phyloP scores from a whole-genome alignment of 1,284 basidiomycete genomes.

The Moesziomyces antarcticus region DNA sequence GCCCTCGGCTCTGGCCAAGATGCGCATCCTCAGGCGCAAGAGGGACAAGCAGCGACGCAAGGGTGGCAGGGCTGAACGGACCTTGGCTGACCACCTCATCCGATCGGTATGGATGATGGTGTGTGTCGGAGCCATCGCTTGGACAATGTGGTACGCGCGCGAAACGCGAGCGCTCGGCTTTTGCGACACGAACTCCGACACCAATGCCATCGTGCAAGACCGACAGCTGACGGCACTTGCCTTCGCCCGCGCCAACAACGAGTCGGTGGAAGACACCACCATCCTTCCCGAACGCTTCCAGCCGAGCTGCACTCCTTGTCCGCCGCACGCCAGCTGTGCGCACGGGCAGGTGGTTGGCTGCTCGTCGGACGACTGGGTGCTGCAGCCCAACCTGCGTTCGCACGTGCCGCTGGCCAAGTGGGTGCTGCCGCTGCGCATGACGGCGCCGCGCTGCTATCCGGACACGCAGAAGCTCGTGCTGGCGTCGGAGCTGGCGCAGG shows the following conservation, averaged over 20 bases:
- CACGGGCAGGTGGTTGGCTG: slow-evolving; percentile 49
- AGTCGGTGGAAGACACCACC: slow-evolving; percentile 29
- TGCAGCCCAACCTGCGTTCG: slow-evolving; percentile 36
- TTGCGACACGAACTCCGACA: slow-evolving; percentile 49
- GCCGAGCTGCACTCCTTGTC: slow-evolving; percentile 59
- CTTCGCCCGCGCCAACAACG: slow-evolving; percentile 29
- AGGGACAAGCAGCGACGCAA: slow-evolving; percentile 29
- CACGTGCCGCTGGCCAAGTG: slow-evolving; percentile 43
- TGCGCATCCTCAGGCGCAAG: slow-evolving; percentile 29
- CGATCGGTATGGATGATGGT: slow-evolving; percentile 7
- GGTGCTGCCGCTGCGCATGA: slow-evolving; percentile 46
- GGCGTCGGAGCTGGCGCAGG: slow-evolving; percentile 52
- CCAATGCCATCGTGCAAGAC: slow-evolving; percentile 42
- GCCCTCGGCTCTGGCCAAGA: slow-evolving; percentile 37
- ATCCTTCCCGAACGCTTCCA: slow-evolving; percentile 35
- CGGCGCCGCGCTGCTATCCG: slow-evolving; percentile 48
- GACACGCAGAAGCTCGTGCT: slow-evolving; percentile 64
- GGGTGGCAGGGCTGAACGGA: slow-evolving; percentile 3
- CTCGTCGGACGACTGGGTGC: slow-evolving; percentile 54
- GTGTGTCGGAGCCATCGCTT: slow-evolving; percentile 19
- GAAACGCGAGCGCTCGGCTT: slow-evolving; percentile 56
- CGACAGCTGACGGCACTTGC: slow-evolving; percentile 30
- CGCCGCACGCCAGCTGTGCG: slow-evolving; percentile 52
- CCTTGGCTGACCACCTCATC: slow-evolving; percentile 13
- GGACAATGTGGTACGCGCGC: slow-evolving; percentile 53